Evolutionary conservation across 768 basidiomycete species (phyloP), one percentile per base, ranked within the genome.

Genomic region (Pholiota microspora): DNA sequence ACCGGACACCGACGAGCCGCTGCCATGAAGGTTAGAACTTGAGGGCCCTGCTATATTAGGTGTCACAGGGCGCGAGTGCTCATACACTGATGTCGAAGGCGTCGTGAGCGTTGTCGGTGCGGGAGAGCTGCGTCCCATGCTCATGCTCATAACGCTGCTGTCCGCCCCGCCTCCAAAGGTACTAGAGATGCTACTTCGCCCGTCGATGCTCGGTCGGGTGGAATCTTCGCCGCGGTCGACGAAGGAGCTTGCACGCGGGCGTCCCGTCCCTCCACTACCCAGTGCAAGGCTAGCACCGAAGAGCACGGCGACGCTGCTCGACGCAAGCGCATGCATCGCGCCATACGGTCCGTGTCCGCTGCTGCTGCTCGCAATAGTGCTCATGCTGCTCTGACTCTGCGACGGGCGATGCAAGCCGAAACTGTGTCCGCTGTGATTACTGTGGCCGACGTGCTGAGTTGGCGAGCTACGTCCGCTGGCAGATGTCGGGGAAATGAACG

Each of bases 41-140:
- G 46, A 48, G 29, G 29, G 18, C 57, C 55, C 23, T 34, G 53
- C 55, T n/a, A n/a, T n/a, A n/a, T n/a, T n/a, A 23, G 56, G 59
- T 7, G 53, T 54, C 21, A 15, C 45, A 29, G 53, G 53, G 15
- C 53, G 29, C 25, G 53, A 54, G 25, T 32, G 45, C 34, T 48
- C 46, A n/a, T 48, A 48, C 25, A 54, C 36, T 21, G 53, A 54
- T 10, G 53, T 46, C 32, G 53, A 54, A n/a, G 53, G 53, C 4
- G 53, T 54, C 16, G 53, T 54, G 5, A 54, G 34, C 25, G 53
- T 54, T 16, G 40, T 42, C 18, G 40, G 40, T 10, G 40, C 40
- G 6, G 40, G 40, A 9, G 40, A 42, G 40, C 21, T 42, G 21
- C 40, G 40, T 2, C 40, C 40, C 40, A 42, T 42, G 18, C 40